Conservation (phyloP, 352 stramenopile genomes). For the Pythium oligandrum region DNA sequence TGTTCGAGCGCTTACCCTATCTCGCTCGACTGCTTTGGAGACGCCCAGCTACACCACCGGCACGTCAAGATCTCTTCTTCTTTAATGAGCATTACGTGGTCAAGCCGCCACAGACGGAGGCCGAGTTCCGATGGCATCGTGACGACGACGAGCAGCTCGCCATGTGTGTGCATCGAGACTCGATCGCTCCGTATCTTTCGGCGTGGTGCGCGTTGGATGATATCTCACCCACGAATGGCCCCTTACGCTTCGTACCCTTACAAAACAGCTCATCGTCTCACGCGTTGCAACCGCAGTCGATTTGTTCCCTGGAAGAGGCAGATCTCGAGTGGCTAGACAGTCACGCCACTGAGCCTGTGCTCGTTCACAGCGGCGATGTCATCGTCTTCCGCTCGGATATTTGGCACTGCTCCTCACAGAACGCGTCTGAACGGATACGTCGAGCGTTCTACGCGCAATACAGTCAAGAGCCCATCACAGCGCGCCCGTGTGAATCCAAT, state of each 20-base stretch:
- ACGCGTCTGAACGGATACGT: conserved; percentile 31
- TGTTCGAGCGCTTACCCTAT: conserved; percentile 40
- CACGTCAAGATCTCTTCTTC: conserved; percentile 26
- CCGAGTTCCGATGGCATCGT: conserved; percentile 73
- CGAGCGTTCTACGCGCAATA: conserved; percentile 78
- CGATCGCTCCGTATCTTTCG: conserved; percentile 52
- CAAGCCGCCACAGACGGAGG: conserved; percentile 45
- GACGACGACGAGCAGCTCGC: conserved; percentile 71
- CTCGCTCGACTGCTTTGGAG: conserved; percentile 4
- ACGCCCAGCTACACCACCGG: not conserved
- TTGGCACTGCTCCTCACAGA: conserved; percentile 67
- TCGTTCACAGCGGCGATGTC: conserved; percentile 31
- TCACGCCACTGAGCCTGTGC: conserved; percentile 25
- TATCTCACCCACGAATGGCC: conserved; percentile 41
- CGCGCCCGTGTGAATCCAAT: conserved; percentile 21
- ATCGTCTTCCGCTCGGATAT: conserved; percentile 71
- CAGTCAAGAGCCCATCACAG: conserved; percentile 41
- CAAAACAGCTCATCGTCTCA: not conserved
- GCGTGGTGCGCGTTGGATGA: conserved; percentile 66
- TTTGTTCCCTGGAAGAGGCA: no score
- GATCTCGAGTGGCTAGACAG: not conserved
- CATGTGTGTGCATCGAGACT: conserved; percentile 58
- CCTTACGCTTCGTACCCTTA: conserved; percentile 52
- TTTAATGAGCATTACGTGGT: conserved; percentile 83
- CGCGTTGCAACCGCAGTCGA: no score